Conservation (phyloP, 73 alveolate genomes). For the Symbiodinium pilosum region DNA sequence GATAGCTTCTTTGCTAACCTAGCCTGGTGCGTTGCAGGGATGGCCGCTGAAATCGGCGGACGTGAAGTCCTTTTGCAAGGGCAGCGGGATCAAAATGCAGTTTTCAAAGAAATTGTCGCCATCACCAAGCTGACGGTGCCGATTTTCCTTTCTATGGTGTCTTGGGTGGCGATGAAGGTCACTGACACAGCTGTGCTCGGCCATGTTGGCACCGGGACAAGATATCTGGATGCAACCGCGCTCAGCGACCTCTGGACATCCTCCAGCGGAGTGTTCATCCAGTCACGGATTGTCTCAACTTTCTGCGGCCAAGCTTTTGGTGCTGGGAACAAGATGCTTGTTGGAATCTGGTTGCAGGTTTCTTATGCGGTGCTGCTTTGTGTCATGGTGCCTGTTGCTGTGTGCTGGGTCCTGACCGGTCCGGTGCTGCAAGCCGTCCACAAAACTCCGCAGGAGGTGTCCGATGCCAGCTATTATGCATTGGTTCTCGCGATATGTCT, state of each 20-base stretch:
- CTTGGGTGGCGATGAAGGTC: conserved; percentile 94
- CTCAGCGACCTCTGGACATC: conserved; percentile 92
- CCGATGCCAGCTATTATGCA: conserved; percentile 92
- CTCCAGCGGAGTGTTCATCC: conserved; percentile 87
- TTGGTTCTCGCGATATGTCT: conserved; percentile 67
- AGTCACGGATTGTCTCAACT: conserved; percentile 53
- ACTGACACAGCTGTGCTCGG: conserved; percentile 91
- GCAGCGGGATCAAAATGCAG: not conserved
- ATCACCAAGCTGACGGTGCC: conserved; percentile 63
- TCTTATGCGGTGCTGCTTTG: conserved; percentile 62
- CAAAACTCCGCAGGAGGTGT: conserved; percentile 83
- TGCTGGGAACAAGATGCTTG: conserved; percentile 90
- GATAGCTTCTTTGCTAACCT: too few species aligned
- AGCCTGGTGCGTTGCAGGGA: too few species aligned
- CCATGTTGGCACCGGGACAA: conserved; percentile 24
- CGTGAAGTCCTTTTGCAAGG: not conserved
- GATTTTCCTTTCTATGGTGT: conserved; percentile 53
- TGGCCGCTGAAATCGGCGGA: not conserved
- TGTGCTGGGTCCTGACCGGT: conserved; percentile 61
- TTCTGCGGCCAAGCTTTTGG: conserved; percentile 94
- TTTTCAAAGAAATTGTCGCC: conserved; percentile 56
- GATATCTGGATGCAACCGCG: conserved; percentile 68
- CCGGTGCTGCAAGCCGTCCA: conserved; percentile 52
- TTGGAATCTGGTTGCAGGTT: conserved; percentile 80
- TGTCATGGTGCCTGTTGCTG: conserved; percentile 89